phyloP scores from a whole-genome alignment of 148 eudicot genomes.

The Talinum fruticosum region DNA sequence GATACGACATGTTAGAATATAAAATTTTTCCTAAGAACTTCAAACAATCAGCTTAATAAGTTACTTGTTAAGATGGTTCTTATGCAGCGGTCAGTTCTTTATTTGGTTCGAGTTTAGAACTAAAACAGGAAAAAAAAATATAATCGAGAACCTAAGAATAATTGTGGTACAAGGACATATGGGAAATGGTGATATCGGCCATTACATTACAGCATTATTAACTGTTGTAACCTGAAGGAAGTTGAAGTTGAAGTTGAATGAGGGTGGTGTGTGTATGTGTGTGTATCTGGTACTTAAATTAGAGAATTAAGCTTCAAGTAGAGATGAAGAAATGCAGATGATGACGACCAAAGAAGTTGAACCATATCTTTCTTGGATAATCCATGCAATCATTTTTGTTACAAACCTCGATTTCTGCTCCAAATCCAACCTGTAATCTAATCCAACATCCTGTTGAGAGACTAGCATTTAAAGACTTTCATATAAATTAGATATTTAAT shows the following conservation, averaged over 20 bases:
- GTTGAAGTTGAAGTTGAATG: background rate
- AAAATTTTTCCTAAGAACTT: too few relatives aligned
- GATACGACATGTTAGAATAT: too few relatives aligned
- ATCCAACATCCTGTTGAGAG: background rate
- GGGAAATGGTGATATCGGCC: background rate
- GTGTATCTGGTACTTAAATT: background rate
- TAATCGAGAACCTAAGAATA: background rate
- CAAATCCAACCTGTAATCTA: background rate
- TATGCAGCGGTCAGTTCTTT: too few relatives aligned
- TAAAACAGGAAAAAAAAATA: too few relatives aligned
- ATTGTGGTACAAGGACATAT: background rate
- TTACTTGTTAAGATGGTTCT: too few relatives aligned
- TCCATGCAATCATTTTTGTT: background rate
- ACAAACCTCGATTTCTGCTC: constrained; percentile 3
- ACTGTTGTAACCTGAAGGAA: background rate
- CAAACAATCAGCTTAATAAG: too few relatives aligned
- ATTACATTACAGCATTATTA: background rate
- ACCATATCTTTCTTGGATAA: constrained; percentile 24
- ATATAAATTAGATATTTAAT: background rate
- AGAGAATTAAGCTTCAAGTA: background rate
- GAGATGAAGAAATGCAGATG: background rate
- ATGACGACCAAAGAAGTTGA: constrained; percentile 10
- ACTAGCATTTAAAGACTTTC: background rate
- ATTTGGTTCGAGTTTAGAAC: too few relatives aligned
- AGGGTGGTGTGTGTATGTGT: too few relatives aligned